Conservation (phyloP, 108 stramenopile species). For the Phaeodactylum tricornutum region DNA sequence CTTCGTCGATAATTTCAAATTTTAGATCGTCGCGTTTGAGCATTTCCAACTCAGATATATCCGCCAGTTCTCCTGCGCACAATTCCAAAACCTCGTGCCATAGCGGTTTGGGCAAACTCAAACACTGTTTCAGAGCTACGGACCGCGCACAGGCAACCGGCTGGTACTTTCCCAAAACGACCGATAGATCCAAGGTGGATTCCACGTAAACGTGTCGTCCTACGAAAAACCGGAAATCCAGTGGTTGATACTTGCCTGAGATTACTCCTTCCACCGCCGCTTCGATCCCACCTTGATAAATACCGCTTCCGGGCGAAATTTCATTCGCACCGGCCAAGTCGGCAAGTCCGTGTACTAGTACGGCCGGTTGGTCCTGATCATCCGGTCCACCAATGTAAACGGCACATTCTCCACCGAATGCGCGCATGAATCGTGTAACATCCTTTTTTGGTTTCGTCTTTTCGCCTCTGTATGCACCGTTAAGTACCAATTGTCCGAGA, state of each 20-base stretch:
- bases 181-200: constrained; percentile 34
- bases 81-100: constrained; percentile 83
- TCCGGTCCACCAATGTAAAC: constrained; percentile 75
- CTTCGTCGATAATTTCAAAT: constrained; percentile 32
- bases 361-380: constrained; percentile 53
- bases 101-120: constrained; percentile 72
- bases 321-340: constrained; percentile 60
- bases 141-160: constrained; percentile 66
- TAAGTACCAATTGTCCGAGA: constrained; percentile 40
- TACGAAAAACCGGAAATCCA: constrained; percentile 81
- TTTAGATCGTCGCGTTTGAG: constrained; percentile 56
- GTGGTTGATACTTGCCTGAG: constrained; percentile 48
- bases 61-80: constrained; percentile 54
- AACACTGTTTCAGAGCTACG: constrained; percentile 77
- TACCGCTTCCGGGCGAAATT: constrained; percentile 50
- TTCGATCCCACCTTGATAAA: constrained; percentile 65
- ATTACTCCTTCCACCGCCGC: constrained; percentile 69
- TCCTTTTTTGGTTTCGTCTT: constrained; percentile 5
- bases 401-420: constrained; percentile 58
- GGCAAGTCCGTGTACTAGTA: constrained; percentile 60
- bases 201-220: constrained; percentile 43
- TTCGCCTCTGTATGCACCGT: constrained; percentile 21
- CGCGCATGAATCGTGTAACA: constrained; percentile 35
- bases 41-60: constrained; percentile 58
- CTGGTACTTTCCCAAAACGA: constrained; percentile 53